phyloP scores from a whole-genome alignment of 352 stramenopile genomes.

The Phytopythium delawarense region DNA sequence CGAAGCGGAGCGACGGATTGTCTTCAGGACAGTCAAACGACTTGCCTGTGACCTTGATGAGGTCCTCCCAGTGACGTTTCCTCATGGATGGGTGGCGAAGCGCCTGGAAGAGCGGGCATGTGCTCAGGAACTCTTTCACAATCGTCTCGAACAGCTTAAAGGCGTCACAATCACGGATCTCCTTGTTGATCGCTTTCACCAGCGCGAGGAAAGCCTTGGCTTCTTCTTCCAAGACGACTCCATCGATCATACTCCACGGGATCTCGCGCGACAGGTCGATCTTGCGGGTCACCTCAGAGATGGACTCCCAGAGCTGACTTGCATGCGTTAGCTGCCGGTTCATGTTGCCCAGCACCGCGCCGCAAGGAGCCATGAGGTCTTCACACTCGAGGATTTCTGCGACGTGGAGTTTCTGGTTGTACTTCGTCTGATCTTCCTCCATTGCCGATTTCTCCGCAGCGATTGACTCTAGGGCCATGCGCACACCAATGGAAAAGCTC shows the following conservation, averaged over 20 bases:
- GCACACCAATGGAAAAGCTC: constrained; percentile 44
- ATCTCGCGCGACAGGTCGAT: constrained; percentile 86
- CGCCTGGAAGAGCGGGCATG: constrained; percentile 75
- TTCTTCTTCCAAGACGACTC: constrained; percentile 91
- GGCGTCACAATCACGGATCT: constrained; percentile 87
- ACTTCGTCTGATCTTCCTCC: constrained; percentile 30
- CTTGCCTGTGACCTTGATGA: constrained; percentile 54
- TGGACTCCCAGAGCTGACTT: constrained; percentile 84
- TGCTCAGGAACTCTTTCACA: constrained; percentile 73
- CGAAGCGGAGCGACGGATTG: constrained; percentile 62
- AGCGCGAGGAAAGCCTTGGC: constrained; percentile 84
- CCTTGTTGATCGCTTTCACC: constrained; percentile 88
- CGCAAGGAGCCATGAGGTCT: constrained; percentile 81
- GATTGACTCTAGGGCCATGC: constrained; percentile 37
- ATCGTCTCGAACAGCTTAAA: constrained; percentile 87
- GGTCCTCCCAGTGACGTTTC: constrained; percentile 66
- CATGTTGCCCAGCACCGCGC: constrained; percentile 69
- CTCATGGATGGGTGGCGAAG: constrained; percentile 74
- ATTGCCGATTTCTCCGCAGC: constrained; percentile 28
- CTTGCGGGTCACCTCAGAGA: constrained; percentile 84
- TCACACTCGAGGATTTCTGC: constrained; percentile 92
- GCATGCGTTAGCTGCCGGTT: constrained; percentile 72
- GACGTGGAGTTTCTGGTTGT: constrained; percentile 79
- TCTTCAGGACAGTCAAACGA: constrained; percentile 63
- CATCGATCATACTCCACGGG: constrained; percentile 91